These are phyloP conservation scores for Sistotremastrum suecicum DNA, from an alignment of 768 basidiomycete genomes.

Conservation along the genomic window DNA sequence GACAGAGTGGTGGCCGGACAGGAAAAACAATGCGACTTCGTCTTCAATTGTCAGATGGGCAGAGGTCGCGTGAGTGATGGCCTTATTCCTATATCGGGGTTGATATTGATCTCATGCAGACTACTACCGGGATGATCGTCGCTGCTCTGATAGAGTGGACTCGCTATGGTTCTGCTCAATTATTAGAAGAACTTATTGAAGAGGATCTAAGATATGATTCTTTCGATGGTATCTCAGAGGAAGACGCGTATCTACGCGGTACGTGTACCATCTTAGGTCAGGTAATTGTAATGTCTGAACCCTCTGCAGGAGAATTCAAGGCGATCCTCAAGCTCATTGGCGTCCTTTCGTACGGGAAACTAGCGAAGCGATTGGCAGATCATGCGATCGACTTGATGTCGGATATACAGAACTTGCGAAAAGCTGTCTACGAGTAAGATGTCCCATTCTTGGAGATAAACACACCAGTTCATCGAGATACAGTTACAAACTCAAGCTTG, in stretches of 20 bases:
- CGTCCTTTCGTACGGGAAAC: slow-evolving; percentile 81
- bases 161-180: too few species aligned
- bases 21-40: slow-evolving; percentile 32
- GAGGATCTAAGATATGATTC: slow-evolving; percentile 33
- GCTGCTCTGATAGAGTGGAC: slow-evolving; percentile 55
- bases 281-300: background rate
- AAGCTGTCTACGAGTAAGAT: slow-evolving; percentile 86
- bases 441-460: background rate
- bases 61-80: slow-evolving; percentile 31
- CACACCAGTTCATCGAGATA: background rate
- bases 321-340: slow-evolving; percentile 89
- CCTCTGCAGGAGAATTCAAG: slow-evolving; percentile 81
- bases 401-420: slow-evolving; percentile 92
- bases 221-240: slow-evolving; percentile 75
- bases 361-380: slow-evolving; percentile 84
- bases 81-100: too few species aligned
- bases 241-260: slow-evolving; percentile 84
- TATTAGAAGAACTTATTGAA: slow-evolving; percentile 17
- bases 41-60: slow-evolving; percentile 98
- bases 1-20: slow-evolving; percentile 52
- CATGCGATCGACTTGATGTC: slow-evolving; percentile 84
- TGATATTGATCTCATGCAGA: slow-evolving; percentile 27
- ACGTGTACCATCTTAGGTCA: slow-evolving; percentile 3
- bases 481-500: slow-evolving; percentile 85
- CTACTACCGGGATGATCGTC: slow-evolving; percentile 93